Base-by-base conservation (phyloP, 2,329 filamentous ascomycete species). In the Purpureocillium takamizusanense region DNA sequence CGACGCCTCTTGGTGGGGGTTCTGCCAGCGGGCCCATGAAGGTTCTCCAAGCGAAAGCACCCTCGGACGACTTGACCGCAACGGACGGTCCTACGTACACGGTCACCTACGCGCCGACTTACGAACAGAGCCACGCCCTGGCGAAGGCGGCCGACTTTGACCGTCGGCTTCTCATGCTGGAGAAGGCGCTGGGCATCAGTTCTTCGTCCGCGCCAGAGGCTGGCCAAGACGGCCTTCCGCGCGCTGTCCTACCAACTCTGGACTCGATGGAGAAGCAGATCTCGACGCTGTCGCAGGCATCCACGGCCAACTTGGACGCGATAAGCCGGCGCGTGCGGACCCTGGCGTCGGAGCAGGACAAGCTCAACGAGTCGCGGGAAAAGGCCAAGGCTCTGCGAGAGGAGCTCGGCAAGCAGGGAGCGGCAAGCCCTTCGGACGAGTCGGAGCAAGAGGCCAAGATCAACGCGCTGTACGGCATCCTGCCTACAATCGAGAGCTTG, bases 61-160 rank as follows among this genome's bases (percentile, higher is more conserved):
- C 51, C 25, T 43, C 47, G 12, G 31, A 43, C 8, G 47, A 48
- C 30, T 50, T 51, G 13, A 45, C 46, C 31, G 45, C 45, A 4
- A 21, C 31, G 32, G 39, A 52, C 38, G 58, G 56, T 13, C 62
- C 74, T 28, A 81, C 74, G 25, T 83, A 82, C 50, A 81, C 76
- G 1, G 64, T 82, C 35, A 80, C 76, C 23, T 82, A 82, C 48
- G 72, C 76, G 25, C 81, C 67, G 33, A 72, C 61, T 36, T 85
- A 79, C 47, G 75, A 81, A 49, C 72, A 82, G 53, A 80, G 70
- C 31, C 82, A 86, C 52, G 77, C 82, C 18, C 69, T 95, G 28
- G 78, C 81, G 27, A 85, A 88, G 58, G 83, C 86, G 7, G 86
- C 89, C 17, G 84, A 92, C 45, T 95, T 98, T 52, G 90, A 97